Percentiles rank a stretch among this genome's conserved stretches.
These are phyloP conservation scores for Alternaria consortialis DNA, from an alignment of 2,329 filamentous ascomycete genomes.

Conservation along the genomic window DNA sequence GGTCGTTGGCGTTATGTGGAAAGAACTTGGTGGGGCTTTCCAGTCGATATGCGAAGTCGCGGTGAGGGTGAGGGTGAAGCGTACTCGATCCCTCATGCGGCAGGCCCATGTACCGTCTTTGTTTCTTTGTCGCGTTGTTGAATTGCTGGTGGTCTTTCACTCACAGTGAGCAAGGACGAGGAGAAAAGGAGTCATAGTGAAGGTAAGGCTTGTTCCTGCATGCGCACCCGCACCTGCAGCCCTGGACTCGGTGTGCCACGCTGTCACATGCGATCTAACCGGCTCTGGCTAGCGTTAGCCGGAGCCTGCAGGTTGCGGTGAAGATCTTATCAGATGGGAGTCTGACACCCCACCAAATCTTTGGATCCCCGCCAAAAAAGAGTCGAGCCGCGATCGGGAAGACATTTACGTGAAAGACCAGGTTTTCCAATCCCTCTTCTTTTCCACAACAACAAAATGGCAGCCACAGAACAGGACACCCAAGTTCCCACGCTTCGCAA, in stretches of 20 bases:
- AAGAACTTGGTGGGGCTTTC: conserved; percentile 3
- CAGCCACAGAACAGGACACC: conserved; percentile 41
- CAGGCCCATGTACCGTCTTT: conserved; percentile 20
- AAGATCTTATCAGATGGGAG: conserved; percentile 43
- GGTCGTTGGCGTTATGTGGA: neutral
- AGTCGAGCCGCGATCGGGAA: conserved; percentile 29
- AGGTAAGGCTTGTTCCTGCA: conserved; percentile 15
- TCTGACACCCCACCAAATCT: conserved; percentile 24
- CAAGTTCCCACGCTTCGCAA: conserved; percentile 73
- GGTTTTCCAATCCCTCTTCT: neutral
- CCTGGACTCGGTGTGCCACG: conserved; percentile 18
- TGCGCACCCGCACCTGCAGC: conserved; percentile 15
- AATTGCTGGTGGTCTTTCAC: conserved; percentile 9
- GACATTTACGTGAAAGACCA: neutral
- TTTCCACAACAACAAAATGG: conserved; percentile 29
- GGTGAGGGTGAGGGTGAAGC: conserved; percentile 31
- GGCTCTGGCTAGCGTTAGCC: neutral
- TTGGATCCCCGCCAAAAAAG: conserved; percentile 37
- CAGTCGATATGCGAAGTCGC: conserved; percentile 10
- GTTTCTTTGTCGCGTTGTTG: conserved; percentile 15
- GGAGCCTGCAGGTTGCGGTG: conserved; percentile 5
- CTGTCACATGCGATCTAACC: conserved; percentile 16
- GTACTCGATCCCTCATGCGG: conserved; percentile 14
- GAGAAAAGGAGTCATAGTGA: conserved; percentile 31
- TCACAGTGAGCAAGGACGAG: conserved; percentile 23